Evolutionary conservation across 192 early-diverging fungal species (phyloP).

Genomic region (Allomyces arbusculus): DNA sequence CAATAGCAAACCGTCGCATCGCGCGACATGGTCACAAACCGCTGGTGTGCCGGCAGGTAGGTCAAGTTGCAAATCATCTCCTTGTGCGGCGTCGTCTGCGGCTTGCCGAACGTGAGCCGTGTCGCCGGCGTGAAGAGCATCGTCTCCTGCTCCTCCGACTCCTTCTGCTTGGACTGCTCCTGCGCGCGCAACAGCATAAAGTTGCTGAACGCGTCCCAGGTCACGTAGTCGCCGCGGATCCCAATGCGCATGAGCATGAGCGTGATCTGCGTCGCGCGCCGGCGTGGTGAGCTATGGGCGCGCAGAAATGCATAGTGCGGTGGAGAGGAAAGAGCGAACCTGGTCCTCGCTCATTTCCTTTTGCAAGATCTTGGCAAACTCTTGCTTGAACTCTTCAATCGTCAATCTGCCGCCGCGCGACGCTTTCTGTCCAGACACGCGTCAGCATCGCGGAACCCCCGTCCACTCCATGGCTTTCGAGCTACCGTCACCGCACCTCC

Average conservation of each 20-base stretch:
- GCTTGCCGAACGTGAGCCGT: constrained; percentile 3
- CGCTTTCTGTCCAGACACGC: neutral
- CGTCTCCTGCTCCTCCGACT: constrained; percentile 15
- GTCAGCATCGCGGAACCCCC: too few species aligned
- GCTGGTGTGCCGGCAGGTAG: constrained; percentile 7
- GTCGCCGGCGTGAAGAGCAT: constrained; percentile 10
- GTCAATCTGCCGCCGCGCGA: neutral
- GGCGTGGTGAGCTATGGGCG: neutral
- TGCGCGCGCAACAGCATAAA: constrained; percentile 31
- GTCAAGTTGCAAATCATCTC: constrained; percentile 19
- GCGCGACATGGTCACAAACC: constrained; percentile 19
- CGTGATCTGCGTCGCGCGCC: constrained; percentile 9
- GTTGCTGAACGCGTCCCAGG: constrained; percentile 39
- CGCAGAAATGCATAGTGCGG: too few species aligned
- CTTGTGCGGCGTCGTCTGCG: constrained; percentile 16
- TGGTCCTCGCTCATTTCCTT: constrained; percentile 25
- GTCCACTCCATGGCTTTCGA: too few species aligned
- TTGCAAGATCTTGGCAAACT: constrained; percentile 23
- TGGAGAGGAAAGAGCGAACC: neutral
- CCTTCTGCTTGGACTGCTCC: constrained; percentile 21
- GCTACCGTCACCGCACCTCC: too few species aligned
- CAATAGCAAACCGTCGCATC: constrained; percentile 27
- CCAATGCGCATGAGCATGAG: constrained; percentile 38
- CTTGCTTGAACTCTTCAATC: constrained; percentile 22
- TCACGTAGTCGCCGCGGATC: constrained; percentile 27